A percentile compares a stretch with the other conserved stretches of the same genome.
These are phyloP conservation scores for Ustilago cynodontis DNA, from an alignment of 1,284 basidiomycete species.

Conservation along the genomic window DNA sequence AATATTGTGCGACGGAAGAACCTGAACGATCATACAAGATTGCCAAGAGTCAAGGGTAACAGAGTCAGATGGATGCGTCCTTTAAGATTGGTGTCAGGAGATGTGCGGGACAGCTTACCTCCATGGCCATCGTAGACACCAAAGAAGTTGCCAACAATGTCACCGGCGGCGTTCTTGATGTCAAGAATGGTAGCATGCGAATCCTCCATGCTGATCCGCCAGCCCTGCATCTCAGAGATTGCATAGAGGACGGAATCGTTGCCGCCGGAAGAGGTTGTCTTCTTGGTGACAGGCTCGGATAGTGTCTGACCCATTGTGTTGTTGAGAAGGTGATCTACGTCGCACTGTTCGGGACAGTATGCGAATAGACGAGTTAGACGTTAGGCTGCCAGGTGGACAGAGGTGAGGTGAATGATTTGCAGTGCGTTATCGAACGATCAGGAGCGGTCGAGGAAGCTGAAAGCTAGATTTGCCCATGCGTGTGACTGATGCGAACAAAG, in stretches of 20 bases:
- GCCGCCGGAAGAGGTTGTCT: conserved; percentile 80
- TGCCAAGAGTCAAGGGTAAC: background rate
- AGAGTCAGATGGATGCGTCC: background rate
- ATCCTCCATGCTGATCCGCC: conserved; percentile 99
- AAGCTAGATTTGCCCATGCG: background rate
- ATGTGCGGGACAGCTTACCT: conserved; percentile 75
- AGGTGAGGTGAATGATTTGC: background rate
- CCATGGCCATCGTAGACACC: conserved; percentile 99
- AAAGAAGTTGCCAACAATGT: conserved; percentile 78
- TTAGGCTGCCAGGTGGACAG: background rate
- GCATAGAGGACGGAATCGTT: conserved; percentile 85
- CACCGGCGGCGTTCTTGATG: conserved; percentile 51
- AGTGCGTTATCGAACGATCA: background rate
- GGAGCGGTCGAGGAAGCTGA: background rate
- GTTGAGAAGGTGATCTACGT: background rate
- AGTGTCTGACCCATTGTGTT: conserved; percentile 72
- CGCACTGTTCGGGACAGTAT: conserved; percentile 13
- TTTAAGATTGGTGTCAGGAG: background rate
- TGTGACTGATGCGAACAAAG: background rate
- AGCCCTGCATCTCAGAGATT: conserved; percentile 98
- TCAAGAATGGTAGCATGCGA: conserved; percentile 85
- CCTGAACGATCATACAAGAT: conserved; percentile 73
- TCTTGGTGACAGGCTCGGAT: conserved; percentile 80
- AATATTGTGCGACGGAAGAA: conserved; percentile 87
- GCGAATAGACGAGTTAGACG: background rate